Conservation (phyloP, 805 yeast genomes). For the Millerozyma acaciae region DNA sequence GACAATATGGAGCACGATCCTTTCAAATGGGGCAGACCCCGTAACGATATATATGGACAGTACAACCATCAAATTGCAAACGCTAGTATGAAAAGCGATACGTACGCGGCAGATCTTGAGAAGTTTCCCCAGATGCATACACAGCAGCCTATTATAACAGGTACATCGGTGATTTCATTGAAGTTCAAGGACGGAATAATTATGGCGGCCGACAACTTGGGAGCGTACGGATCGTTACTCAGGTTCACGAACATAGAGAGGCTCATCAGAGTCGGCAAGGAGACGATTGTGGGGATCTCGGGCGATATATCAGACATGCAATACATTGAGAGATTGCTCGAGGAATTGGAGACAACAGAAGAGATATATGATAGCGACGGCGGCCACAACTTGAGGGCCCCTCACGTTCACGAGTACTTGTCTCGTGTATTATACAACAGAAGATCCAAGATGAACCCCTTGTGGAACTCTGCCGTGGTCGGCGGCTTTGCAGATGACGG, state of each 20-base stretch:
- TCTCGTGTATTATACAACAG: conserved; percentile 81
- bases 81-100: conserved; percentile 36
- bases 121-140: conserved; percentile 76
- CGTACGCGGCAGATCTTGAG: conserved; percentile 7
- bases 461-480: conserved; percentile 91
- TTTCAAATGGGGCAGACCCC: conserved; percentile 92
- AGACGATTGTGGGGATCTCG: conserved; percentile 86
- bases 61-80: conserved; percentile 74
- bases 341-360: conserved; percentile 68
- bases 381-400: conserved; percentile 62
- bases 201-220: conserved; percentile 92
- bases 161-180: conserved; percentile 90
- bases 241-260: conserved; percentile 85
- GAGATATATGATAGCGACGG: conserved; percentile 76
- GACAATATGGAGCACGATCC: conserved; percentile 89
- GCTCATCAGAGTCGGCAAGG: conserved; percentile 74
- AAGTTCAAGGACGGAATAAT: conserved; percentile 88
- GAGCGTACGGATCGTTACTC: conserved; percentile 87
- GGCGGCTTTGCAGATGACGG: conserved; percentile 76
- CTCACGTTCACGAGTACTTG: conserved; percentile 83
- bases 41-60: conserved; percentile 72
- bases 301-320: conserved; percentile 97
- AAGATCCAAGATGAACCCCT: conserved; percentile 90
- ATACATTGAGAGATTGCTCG: conserved; percentile 67
- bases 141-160: conserved; percentile 92